phyloP scores from a whole-genome alignment of 306 rosid species.

The Pterocarpus santalinus region DNA sequence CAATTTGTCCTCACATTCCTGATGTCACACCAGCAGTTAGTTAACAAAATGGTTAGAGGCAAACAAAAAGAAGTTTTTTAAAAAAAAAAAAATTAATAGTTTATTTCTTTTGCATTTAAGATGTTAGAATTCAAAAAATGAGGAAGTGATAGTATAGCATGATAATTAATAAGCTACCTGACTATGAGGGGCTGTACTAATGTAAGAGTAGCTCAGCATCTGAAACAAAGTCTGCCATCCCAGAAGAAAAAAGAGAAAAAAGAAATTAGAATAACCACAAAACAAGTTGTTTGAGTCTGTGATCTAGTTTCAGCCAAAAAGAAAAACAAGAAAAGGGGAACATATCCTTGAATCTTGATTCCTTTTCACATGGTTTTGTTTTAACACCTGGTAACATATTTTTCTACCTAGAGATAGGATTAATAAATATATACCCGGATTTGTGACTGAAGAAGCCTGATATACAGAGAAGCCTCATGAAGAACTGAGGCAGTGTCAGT shows the following conservation, averaged over 20 bases:
- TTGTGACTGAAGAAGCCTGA: slow-evolving; percentile 71
- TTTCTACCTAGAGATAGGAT: not conserved
- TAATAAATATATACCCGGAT: slow-evolving; percentile 57
- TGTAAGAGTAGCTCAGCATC: slow-evolving; percentile 46
- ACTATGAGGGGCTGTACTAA: not conserved
- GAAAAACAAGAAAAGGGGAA: not conserved
- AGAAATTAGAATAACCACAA: not conserved
- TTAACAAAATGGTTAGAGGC: not conserved
- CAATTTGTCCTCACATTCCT: slow-evolving; percentile 38
- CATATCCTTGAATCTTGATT: too few species aligned
- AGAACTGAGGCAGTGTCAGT: slow-evolving; percentile 86
- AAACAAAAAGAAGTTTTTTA: not conserved
- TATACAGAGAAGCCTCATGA: slow-evolving; percentile 76
- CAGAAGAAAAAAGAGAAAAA: not conserved
- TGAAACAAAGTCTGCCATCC: slow-evolving; percentile 40
- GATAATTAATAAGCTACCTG: slow-evolving; percentile 30
- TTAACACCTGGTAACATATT: not conserved
- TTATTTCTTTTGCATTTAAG: not conserved
- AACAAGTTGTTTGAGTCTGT: not conserved
- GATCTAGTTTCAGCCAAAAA: not conserved
- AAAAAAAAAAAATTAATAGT: not conserved
- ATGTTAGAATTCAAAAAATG: not conserved
- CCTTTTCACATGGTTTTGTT: not conserved
- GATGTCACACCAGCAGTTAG: not conserved
- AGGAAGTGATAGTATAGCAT: not conserved